Evolutionary conservation across 345 rosid species (phyloP), one percentile per base, ranked within the genome.

Genomic region (Syzygium jambos): DNA sequence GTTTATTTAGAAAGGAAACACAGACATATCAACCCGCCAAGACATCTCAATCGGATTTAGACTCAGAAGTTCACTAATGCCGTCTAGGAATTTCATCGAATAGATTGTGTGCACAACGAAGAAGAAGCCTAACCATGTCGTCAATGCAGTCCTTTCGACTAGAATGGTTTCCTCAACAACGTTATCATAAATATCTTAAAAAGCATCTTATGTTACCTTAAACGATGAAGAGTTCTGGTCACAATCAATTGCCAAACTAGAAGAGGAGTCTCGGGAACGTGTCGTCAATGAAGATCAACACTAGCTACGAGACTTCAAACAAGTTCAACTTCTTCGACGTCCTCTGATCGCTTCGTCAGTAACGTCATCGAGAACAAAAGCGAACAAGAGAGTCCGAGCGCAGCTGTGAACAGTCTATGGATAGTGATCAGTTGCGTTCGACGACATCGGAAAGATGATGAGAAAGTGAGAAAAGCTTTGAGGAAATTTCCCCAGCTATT

Each of bases 101-200:
- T 30, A 59, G 0, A 59, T 11, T 7, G 30, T 59, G 30, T 11
- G 65, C 30, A 25, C 65, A 5, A 25, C 30, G 7, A 59, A 59
- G 7, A 15, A 11, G 65, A 27, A 59, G 65, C 65, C 65, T 59
- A 11, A 0, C 25, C 65, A 0, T 6, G 30, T 0, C 11, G 0
- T 59, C 0, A 2, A 56, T 56, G 61, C n/a, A 0, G 13, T 56
- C 61, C 25, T 56, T 56, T 56, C 61, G 0, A 2, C 61, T 56
- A 23, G 13, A 56, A 56, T 1, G 61, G 23, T 23, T 56, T 56
- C 61, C 2, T 56, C 61, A 56, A 23, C 61, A 56, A 23, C n/a
- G 61, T 56, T n/a, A 56, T 0, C 61, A 56, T 9, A 51, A 51
- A 51, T 51, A 10, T 51, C 52, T 51, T 9, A 51, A 51, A 51